Base-by-base conservation (phyloP, 2,329 filamentous ascomycete genomes). In the Ophiocordyceps robertsii region DNA sequence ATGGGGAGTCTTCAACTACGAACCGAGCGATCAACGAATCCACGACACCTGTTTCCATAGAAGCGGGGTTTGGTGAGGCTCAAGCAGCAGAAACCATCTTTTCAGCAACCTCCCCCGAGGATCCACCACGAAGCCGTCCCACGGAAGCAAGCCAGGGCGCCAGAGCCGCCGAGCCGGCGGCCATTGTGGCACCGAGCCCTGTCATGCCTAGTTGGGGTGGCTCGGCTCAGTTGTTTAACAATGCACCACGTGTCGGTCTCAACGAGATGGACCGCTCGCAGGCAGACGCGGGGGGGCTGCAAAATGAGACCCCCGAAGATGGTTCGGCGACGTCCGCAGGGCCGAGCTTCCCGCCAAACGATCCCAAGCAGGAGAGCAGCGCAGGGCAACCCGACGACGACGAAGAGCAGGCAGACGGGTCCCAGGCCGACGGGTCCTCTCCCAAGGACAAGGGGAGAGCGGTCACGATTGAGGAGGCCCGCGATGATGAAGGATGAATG, bases 181-280 rank as follows among this genome's bases (percentile, higher is more conserved):
- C 56, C 4, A 66, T 73, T 14, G 64, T 69, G 13, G 65, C 69
- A 5, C 70, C 70, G 2, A 70, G 65, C 19, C 69, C 70, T 14
- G 53, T 69, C 19, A 53, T 65, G 44, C 70, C 71, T 6, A 68
- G 65, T 44, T 75, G 72, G 72, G 68, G 68, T 38, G 67, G 69
- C 13, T 56, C 67, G 3, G 62, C 68, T 14, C 72, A 73, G 50
- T 56, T 73, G 0, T 73, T 73, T 43, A 56, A 57, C 14, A 59
- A 53, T 39, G 57, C 57, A 16, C 43, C 53, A 33, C 52, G 54
- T 24, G 36, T 58, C 39, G 51, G 54, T 17, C 40, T 51, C 16
- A 37, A 40, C 6, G 55, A 59, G 16, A 44, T 44, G 21, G 14
- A 49, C 17, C 40, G 37, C 19, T 29, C 44, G 3, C 51, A 43